Evolutionary conservation across 441 rosid species (phyloP).

Genomic region (Dalechampia spathulata): DNA sequence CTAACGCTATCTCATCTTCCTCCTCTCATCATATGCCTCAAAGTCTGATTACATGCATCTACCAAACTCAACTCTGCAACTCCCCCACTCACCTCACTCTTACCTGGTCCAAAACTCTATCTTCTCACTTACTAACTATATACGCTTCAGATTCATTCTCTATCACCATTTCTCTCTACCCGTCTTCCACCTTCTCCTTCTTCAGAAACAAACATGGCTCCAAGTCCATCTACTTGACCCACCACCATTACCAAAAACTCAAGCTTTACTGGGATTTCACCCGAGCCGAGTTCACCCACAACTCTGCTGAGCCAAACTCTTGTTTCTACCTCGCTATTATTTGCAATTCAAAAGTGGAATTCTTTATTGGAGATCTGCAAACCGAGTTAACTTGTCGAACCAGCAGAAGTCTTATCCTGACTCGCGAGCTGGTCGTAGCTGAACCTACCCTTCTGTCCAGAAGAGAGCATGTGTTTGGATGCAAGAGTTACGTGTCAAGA

Average conservation of each 20-base stretch:
- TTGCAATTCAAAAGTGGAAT: slow-evolving; percentile 33
- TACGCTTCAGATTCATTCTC: slow-evolving; percentile 31
- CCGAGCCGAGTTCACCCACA: slow-evolving; percentile 26
- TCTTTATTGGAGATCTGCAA: slow-evolving; percentile 40
- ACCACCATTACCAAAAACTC: slow-evolving; percentile 35
- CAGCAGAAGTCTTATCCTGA: slow-evolving; percentile 18
- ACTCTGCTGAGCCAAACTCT: slow-evolving; percentile 48
- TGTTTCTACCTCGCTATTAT: slow-evolving; percentile 39
- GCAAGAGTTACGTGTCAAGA: slow-evolving; percentile 26
- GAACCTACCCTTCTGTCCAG: slow-evolving; percentile 31
- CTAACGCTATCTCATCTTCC: slow-evolving; percentile 27
- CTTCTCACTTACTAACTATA: slow-evolving; percentile 42
- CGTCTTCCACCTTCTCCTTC: slow-evolving; percentile 37
- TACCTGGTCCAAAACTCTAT: slow-evolving; percentile 42
- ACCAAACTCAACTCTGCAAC: slow-evolving; percentile 39
- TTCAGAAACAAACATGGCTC: slow-evolving; percentile 40
- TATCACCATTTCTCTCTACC: slow-evolving; percentile 38
- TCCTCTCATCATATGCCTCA: slow-evolving; percentile 27
- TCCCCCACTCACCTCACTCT: slow-evolving; percentile 42
- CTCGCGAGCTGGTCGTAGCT: slow-evolving; percentile 10
- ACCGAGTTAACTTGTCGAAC: slow-evolving; percentile 26
- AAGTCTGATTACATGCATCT: slow-evolving; percentile 37
- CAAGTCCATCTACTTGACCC: slow-evolving; percentile 36
- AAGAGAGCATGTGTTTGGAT: slow-evolving; percentile 49
- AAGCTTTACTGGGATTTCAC: slow-evolving; percentile 55